Evolutionary conservation across 169 alveolate species (phyloP), one percentile per base, ranked within the genome.

Genomic region (Plasmodium reichenowi): DNA sequence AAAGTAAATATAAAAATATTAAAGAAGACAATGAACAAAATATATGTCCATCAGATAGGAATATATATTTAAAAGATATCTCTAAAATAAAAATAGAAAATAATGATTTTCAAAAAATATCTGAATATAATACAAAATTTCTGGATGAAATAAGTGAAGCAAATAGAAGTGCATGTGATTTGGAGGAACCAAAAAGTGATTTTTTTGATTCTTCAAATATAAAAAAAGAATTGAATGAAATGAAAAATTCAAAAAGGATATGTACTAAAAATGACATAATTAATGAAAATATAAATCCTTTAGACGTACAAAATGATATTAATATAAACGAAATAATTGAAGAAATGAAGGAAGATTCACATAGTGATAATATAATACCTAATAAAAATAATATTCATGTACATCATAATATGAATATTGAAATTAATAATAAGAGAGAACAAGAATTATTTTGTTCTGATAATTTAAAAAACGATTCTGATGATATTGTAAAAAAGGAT

Each of bases 111-210:
- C 17, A 60, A 43, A 73, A 29, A 60, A 38, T 75, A 17, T 75
- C 88, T 2, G 63, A 75, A 52, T 8, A 13, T n/a, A 63, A 75
- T 75, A 29, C 50, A 62, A 62, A 75, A 29, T 75, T 75, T n/a
- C 68, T 80, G 47, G 80, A 80, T 17, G 71, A 66, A 15, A 52
- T 52, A 24, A 38, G 68, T 9, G 72, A 66, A 24, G 56, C 38
- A 20, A 80, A 32, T 66, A 59, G 56, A 54, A 67, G 26, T 47
- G 22, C 38, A 4, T 17, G 0, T 3, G 52, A 17, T 9, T 43
- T 17, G n/a, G 80, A 52, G 9, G 20, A n/a, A 15, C 15, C 10
- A 7, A 38, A 52, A 12, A 64, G 45, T 22, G 47, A 45, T 20
- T n/a, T 7, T 9, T 20, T 4, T 17, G 32, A 29, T 7, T 20